Base-by-base conservation (phyloP, 2,329 filamentous ascomycete genomes). In the Colletotrichum sp. region DNA sequence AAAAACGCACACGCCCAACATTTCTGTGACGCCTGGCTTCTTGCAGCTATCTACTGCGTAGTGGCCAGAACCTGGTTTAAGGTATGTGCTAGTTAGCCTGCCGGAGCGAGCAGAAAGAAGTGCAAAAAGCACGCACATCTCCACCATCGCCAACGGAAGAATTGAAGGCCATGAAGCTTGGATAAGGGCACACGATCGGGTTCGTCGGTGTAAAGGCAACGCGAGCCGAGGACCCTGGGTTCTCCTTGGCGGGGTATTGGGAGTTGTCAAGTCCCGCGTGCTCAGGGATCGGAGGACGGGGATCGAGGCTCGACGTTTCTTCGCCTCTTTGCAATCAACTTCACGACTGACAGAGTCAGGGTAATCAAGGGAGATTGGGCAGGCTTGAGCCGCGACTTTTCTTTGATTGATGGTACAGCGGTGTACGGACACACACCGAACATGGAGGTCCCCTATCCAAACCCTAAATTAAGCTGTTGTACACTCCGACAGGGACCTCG, bases 171-270 rank as follows among this genome's bases (percentile, higher is more conserved):
- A 65, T 34, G 31, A n/a, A 21, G 38, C 8, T 58, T 7, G 27
- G 34, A 31, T 33, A 57, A 58, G 57, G 27, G 24, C 16, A 36
- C 27, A 65, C 21, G 24, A 57, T 61, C 59, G 59, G 31, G 36
- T n/a, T 18, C 24, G 62, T 73, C 55, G 62, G 61, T 62, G 33
- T 61, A 61, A 65, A 70, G 67, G 38, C 38, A 34, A 61, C 3
- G 55, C 71, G 71, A 73, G 43, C 71, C 67, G 71, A 70, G n/a
- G 66, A 71, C 61, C 70, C 67, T 54, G 59, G 38, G 38, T 47
- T 47, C 54, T 47, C 34, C 18, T 59, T 47, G 38, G 38, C 34
- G 57, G 27, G 29, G 54, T 27, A 29, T 31, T 58, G 27, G 24
- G 31, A 62, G 11, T 24, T 27, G 36, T 21, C 36, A 47, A 29